Evolutionary conservation across 257 asterid genomes (phyloP).

Genomic region (Solanum pennellii): DNA sequence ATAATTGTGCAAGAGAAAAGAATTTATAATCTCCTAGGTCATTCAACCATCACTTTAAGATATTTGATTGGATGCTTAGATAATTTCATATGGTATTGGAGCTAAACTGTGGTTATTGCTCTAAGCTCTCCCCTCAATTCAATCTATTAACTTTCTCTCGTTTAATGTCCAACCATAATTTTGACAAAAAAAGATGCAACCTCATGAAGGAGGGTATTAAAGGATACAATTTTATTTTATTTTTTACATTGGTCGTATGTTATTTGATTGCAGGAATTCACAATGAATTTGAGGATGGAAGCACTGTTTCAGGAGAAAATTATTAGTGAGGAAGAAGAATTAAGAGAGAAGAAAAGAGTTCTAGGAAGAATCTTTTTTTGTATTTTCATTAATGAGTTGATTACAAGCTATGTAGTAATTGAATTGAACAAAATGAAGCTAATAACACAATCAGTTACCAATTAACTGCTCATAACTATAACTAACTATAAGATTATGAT

Average conservation of each 20-base stretch:
- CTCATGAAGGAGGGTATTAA: background rate
- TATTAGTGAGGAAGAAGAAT: background rate
- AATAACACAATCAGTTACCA: background rate
- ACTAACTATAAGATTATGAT: background rate
- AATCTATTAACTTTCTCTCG: background rate
- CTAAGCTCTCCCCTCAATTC: background rate
- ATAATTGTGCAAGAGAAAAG: too few relatives aligned
- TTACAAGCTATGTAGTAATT: background rate
- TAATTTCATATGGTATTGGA: background rate
- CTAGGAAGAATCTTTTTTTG: background rate
- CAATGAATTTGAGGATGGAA: background rate
- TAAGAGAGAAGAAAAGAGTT: background rate
- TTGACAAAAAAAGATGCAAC: background rate
- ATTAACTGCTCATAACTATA: background rate
- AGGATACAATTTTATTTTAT: background rate
- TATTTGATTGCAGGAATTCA: background rate
- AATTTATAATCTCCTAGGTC: background rate
- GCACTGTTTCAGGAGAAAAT: background rate
- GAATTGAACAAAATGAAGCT: background rate
- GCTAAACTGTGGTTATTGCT: background rate
- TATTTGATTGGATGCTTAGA: background rate
- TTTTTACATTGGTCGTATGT: background rate
- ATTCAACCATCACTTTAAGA: background rate
- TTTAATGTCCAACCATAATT: background rate
- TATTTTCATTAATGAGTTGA: background rate